Base-by-base conservation (phyloP, 1,284 basidiomycete species). In the Cutaneotrichosporon dermatis region DNA sequence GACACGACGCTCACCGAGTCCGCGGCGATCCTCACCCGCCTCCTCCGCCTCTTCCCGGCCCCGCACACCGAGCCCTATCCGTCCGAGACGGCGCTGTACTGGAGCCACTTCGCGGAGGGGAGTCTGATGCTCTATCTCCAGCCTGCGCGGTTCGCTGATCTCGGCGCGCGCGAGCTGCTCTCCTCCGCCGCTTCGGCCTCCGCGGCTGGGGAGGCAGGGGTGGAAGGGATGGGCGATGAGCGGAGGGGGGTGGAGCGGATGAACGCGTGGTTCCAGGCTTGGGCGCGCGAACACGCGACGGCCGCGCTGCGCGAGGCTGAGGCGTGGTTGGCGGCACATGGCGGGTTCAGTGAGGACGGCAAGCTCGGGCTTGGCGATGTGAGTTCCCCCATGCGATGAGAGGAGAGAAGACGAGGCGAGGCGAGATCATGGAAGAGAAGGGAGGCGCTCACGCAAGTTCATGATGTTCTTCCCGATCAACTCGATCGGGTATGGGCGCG, bases 91-190 rank as follows among this genome's bases (percentile, higher is more conserved):
- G 63, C 61, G 8, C 50, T 65, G 9, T 76, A 68, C 64, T 76
- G 72, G 73, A 51, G 55, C 45, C 70, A 74, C 63, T 75, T 70
- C 50, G 25, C 67, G 44, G 75, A 76, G 55, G 75, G 69, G 9
- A 65, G 58, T 34, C 60, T 71, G 49, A 71, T 76, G 69, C 63
- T 63, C n/a, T 58, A 67, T 16, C 61, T 76, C 13, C 71, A 74
- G 54, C 64, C 65, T 1, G 66, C 63, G 15, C 62, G 62, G 2
- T 65, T 66, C 42, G 39, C 69, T 6, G 6, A 41, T 55, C 41
- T 40, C 15, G 53, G 58, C 43, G 35, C 54, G 57, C 13, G 55
- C 35, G 3, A 59, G 48, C 15, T 55, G 11, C 46, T 62, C 7
- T 58, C 50, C 9, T 4, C 6, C 36, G 3, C 35, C 9, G 4